These are phyloP conservation scores for Russula sp. DNA, from an alignment of 768 basidiomycete genomes.

Conservation along the genomic window DNA sequence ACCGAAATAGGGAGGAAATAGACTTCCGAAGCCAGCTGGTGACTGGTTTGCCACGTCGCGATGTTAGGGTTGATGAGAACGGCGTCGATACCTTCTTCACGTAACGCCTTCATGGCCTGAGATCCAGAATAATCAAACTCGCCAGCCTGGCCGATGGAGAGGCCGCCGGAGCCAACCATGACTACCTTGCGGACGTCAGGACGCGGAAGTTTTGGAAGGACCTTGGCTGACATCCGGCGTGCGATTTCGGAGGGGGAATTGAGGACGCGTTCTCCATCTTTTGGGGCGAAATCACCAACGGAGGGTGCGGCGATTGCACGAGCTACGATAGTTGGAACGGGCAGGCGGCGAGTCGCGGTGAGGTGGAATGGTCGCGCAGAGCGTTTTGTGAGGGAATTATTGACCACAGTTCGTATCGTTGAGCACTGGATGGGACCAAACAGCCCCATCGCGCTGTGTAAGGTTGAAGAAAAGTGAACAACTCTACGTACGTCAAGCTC, in stretches of 20 bases:
- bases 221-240: constrained; percentile 87
- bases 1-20: constrained; percentile 96
- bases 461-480: background rate
- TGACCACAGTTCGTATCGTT: background rate
- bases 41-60: constrained; percentile 98
- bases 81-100: constrained; percentile 91
- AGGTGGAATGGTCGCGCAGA: constrained; percentile 19
- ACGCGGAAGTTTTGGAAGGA: constrained; percentile 86
- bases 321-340: constrained; percentile 20
- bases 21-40: constrained; percentile 93
- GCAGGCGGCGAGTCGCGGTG: constrained; percentile 12
- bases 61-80: constrained; percentile 99
- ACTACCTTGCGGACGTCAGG: constrained; percentile 93
- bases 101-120: constrained; percentile 95
- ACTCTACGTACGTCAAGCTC: background rate
- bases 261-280: constrained; percentile 62
- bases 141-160: constrained; percentile 97
- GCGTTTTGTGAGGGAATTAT: constrained; percentile 1
- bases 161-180: constrained; percentile 93
- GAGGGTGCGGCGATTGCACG: constrained; percentile 36
- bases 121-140: constrained; percentile 99
- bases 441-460: constrained; percentile 18
- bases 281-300: constrained; percentile 33
- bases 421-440: constrained; percentile 22
- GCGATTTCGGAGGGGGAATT: constrained; percentile 95